Percentiles rank a stretch among this genome's conserved stretches.
phyloP scores from a whole-genome alignment of 257 asterid species.

The Verbascum thapsus region DNA sequence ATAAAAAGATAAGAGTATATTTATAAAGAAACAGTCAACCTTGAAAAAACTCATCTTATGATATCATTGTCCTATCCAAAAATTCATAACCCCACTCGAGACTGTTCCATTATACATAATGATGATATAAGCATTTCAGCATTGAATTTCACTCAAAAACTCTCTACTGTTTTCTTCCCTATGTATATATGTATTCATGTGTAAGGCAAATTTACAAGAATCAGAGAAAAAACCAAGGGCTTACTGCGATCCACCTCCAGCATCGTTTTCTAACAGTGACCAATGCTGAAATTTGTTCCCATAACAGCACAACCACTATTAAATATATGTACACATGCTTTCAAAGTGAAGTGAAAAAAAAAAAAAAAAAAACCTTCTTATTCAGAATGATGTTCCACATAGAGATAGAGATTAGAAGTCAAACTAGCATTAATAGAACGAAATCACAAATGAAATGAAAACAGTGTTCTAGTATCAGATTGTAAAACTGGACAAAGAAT shows the following conservation, averaged over 20 bases:
- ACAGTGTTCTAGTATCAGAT: constrained; percentile 78
- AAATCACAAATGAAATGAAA: no score
- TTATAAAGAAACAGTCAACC: no score
- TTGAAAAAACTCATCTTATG: no score
- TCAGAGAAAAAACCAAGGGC: constrained; percentile 22
- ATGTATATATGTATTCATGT: neutral
- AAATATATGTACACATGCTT: neutral
- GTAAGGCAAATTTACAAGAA: neutral
- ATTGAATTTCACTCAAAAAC: neutral
- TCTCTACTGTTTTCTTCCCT: no score
- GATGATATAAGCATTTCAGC: no score
- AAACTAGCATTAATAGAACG: no score
- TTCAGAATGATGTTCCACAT: no score
- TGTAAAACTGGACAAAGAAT: constrained; percentile 80
- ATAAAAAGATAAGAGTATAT: no score
- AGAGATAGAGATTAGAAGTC: no score
- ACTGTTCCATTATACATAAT: no score
- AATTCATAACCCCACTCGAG: no score
- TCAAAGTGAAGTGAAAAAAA: neutral
- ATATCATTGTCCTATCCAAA: no score
- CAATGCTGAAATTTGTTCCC: constrained; percentile 58
- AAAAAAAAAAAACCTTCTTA: neutral
- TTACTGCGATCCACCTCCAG: constrained; percentile 96
- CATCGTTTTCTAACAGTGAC: constrained; percentile 86
- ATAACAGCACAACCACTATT: constrained; percentile 2